These are phyloP conservation scores for Podospora didyma DNA, from an alignment of 495 filamentous ascomycete genomes.

Conservation along the genomic window DNA sequence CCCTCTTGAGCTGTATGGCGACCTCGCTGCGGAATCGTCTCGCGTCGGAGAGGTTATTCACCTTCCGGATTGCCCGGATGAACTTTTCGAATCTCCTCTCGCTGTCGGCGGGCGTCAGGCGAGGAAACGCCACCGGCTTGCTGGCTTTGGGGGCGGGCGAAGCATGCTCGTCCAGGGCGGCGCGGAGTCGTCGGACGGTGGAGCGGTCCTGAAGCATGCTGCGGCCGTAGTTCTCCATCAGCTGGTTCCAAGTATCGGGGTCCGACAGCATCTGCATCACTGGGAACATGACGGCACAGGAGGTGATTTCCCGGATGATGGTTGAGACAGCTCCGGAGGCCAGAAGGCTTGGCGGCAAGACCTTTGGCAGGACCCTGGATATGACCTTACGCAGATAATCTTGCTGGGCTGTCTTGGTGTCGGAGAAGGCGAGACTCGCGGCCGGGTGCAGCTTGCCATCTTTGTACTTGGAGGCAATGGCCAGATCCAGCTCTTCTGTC, in stretches of 20 bases:
- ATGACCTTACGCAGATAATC: conserved; percentile 76
- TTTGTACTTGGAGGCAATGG: conserved; percentile 87
- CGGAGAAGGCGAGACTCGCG: conserved; percentile 73
- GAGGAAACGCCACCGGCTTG: conserved; percentile 56
- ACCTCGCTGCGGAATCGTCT: conserved; percentile 87
- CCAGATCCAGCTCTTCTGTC: conserved; percentile 89
- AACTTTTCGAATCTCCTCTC: conserved; percentile 93
- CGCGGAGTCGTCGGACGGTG: conserved; percentile 87
- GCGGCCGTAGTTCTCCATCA: conserved; percentile 85
- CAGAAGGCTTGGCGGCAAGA: conserved; percentile 70
- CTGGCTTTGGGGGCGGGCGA: conserved; percentile 70
- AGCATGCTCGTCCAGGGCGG: conserved; percentile 91
- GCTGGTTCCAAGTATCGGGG: conserved; percentile 94
- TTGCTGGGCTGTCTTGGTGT: conserved; percentile 78
- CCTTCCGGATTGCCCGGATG: conserved; percentile 81
- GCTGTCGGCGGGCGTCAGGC: conserved; percentile 60
- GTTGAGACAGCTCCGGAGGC: conserved; percentile 75
- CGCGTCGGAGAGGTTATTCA: conserved; percentile 91
- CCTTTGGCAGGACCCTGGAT: conserved; percentile 62
- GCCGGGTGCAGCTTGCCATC: conserved; percentile 89
- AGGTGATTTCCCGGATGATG: conserved; percentile 78
- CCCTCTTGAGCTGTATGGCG: conserved; percentile 85
- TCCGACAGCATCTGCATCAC: conserved; percentile 70
- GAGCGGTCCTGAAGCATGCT: conserved; percentile 92
- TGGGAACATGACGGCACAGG: conserved; percentile 71